These are phyloP conservation scores for Trichomonas tenax DNA, from an alignment of 208 protist genomes.

Conservation along the genomic window DNA sequence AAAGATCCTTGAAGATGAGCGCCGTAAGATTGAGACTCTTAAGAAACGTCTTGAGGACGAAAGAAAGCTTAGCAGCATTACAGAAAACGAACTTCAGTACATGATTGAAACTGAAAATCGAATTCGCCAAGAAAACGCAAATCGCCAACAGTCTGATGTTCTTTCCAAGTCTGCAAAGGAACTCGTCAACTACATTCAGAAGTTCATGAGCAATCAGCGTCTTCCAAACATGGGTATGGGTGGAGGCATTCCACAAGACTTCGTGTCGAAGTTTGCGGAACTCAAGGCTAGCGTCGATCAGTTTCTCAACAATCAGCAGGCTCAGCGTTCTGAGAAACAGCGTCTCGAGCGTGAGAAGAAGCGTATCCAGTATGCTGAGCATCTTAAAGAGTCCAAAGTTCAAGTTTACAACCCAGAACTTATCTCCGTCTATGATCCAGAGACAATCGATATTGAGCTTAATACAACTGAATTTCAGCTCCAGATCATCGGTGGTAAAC, in stretches of 20 bases:
- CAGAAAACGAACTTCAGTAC: no score
- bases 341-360: not conserved
- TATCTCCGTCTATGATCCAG: not conserved
- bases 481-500: not conserved
- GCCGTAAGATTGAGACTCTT: no score
- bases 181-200: no score
- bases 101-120: no score
- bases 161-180: no score
- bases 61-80: no score
- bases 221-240: no score
- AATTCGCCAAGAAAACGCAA: no score
- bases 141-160: no score
- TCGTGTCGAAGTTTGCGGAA: not conserved
- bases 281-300: not conserved
- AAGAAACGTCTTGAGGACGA: no score
- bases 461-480: not conserved
- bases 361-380: not conserved
- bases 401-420: not conserved
- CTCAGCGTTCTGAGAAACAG: not conserved
- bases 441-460: not conserved
- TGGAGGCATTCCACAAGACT: not conserved
- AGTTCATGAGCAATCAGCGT: no score
- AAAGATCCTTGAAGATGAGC: no score
- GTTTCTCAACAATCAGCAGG: not conserved
- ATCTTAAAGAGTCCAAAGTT: not conserved